phyloP scores from a whole-genome alignment of 768 basidiomycete genomes.

The Phlebiopsis gigantea region DNA sequence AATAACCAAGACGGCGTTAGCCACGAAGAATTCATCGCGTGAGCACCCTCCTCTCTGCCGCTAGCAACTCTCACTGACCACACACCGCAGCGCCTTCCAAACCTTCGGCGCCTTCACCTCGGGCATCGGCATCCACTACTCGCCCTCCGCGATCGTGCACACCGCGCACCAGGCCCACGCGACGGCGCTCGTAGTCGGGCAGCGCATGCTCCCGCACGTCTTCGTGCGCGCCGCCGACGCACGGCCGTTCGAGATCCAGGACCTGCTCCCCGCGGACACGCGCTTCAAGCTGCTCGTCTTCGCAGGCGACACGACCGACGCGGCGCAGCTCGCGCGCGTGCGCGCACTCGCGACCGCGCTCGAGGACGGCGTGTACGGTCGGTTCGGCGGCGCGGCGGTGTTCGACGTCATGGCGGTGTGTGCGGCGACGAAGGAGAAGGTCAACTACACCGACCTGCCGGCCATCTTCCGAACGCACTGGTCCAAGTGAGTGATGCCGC shows the following conservation, averaged over 20 bases:
- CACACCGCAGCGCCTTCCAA: slow-evolving; percentile 36
- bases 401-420: slow-evolving; percentile 42
- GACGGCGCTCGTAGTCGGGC: slow-evolving; percentile 37
- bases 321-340: slow-evolving; percentile 18
- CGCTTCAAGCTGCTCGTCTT: slow-evolving; percentile 48
- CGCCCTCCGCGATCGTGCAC: slow-evolving; percentile 33
- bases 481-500: slow-evolving; percentile 41
- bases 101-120: slow-evolving; percentile 41
- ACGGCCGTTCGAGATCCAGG: slow-evolving; percentile 43
- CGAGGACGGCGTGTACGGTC: slow-evolving; percentile 16
- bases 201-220: slow-evolving; percentile 44
- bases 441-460: slow-evolving; percentile 43
- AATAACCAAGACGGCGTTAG: slow-evolving; percentile 40
- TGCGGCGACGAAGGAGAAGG: slow-evolving; percentile 31
- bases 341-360: slow-evolving; percentile 17
- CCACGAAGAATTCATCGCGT: slow-evolving; percentile 43
- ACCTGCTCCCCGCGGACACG: slow-evolving; percentile 40
- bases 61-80: not conserved
- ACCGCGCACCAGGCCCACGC: slow-evolving; percentile 33
- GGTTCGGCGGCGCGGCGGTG: slow-evolving; percentile 24
- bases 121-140: slow-evolving; percentile 47
- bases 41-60: slow-evolving; percentile 11
- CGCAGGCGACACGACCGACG: slow-evolving; percentile 30
- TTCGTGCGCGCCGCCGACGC: slow-evolving; percentile 44
- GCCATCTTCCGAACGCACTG: slow-evolving; percentile 46